A percentile compares a stretch with the other conserved stretches of the same genome.
These are phyloP conservation scores for Cadophora malorum DNA, from an alignment of 2,329 filamentous ascomycete species.

Conservation along the genomic window DNA sequence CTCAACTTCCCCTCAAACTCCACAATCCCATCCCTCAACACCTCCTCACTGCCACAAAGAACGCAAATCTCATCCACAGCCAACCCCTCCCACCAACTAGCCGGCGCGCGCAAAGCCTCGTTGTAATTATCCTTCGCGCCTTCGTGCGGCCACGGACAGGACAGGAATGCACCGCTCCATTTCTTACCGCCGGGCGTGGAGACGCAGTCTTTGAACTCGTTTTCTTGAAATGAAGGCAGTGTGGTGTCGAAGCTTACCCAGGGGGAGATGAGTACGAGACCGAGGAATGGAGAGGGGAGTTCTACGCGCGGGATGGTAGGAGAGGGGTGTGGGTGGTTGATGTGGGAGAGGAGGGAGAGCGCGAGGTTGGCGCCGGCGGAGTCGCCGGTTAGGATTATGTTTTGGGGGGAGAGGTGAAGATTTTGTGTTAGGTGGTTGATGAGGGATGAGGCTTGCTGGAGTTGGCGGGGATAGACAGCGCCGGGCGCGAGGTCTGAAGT, in stretches of 20 bases:
- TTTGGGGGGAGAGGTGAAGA: constrained; percentile 32
- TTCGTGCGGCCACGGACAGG: constrained; percentile 37
- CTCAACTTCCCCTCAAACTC: constrained; percentile 54
- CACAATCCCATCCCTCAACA: constrained; percentile 59
- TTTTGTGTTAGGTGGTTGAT: constrained; percentile 51
- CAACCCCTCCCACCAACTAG: constrained; percentile 60
- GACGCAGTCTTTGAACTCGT: constrained; percentile 59
- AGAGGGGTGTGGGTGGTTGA: constrained; percentile 63
- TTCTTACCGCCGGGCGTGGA: constrained; percentile 47
- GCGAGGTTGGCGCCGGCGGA: constrained; percentile 59
- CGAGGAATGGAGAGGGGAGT: constrained; percentile 52
- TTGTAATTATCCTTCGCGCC: constrained; percentile 56
- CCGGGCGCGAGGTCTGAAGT: constrained; percentile 52
- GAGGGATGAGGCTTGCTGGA: constrained; percentile 53
- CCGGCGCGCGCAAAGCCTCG: constrained; percentile 55
- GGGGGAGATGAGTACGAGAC: constrained; percentile 60
- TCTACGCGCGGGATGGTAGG: constrained; percentile 57
- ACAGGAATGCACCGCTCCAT: constrained; percentile 58
- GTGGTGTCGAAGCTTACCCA: constrained; percentile 61
- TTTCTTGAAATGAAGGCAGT: constrained; percentile 51
- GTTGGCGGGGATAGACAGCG: constrained; percentile 53
- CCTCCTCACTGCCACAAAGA: constrained; percentile 40
- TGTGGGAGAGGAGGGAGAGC: constrained; percentile 54
- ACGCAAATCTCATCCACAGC: constrained; percentile 57
- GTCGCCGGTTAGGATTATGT: constrained; percentile 57